Base-by-base conservation (phyloP, 2,329 filamentous ascomycete genomes). In the Fusarium camptoceras region DNA sequence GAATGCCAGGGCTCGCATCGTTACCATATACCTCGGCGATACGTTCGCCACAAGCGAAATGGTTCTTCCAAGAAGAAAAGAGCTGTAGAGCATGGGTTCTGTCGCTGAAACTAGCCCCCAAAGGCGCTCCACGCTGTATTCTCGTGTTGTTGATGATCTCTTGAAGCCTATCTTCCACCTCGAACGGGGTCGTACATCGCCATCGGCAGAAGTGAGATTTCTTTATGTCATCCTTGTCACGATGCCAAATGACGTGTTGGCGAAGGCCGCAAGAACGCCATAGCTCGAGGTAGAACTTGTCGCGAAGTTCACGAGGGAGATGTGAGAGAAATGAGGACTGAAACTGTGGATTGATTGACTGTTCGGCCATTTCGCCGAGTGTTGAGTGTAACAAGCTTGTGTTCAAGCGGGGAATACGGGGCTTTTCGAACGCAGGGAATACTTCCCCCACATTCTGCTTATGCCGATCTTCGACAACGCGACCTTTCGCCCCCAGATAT, bases 161-260 rank as follows among this genome's bases (percentile, higher is more conserved):
- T 48, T 57, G 51, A 6, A 65, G 62, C 22, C 20, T 8, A 12
- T 65, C 57, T n/a, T 65, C 12, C 1, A 62, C 47, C 16, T 55
- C 31, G 7, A 62, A 65, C 8, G 46, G 41, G 27, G 51, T 65
- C 10, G 51, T 62, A 25, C 57, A 65, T 20, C 8, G 15, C 60
- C 60, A 59, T 14, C 48, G 55, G 15, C 55, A 63, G 28, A 63
- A 63, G 24, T 59, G 60, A 18, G 55, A 54, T 18, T 55, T 59
- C 15, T 22, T 30, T 28, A 22, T 31, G 22, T 43, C 55, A 4
- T 54, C 8, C 6, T 54, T 16, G 10, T 48, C 7, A 16, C n/a
- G 16, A 28, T 63, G 60, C 48, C 55, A 63, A 37, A 63, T 24
- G 22, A 63, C 55, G 22, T 59, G 42, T 48, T 63, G 55, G 12